Percentiles rank a stretch among this genome's conserved stretches.
Conservation (phyloP, 106 monocot species). For the Amphibolis antarctica region DNA sequence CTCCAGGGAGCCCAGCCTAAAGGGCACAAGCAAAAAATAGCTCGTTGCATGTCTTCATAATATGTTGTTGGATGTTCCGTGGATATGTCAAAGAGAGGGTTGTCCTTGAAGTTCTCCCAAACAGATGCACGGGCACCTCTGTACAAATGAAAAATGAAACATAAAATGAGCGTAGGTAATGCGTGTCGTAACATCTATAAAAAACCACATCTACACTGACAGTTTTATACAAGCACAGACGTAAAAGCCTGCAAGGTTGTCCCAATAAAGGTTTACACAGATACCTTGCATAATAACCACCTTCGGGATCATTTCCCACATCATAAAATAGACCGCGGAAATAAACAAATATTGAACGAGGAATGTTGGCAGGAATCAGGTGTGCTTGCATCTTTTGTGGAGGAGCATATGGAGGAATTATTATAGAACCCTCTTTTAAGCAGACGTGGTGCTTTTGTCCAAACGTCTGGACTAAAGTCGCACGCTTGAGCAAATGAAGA, state of each 20-base stretch:
- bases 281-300: conserved; percentile 83
- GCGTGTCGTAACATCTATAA: not conserved
- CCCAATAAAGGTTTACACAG: not conserved
- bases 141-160: conserved; percentile 6
- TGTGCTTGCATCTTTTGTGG: conserved; percentile 86
- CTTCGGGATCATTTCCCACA: conserved; percentile 68
- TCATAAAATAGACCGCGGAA: conserved; percentile 78
- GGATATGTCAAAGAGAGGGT: conserved; percentile 60
- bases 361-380: conserved; percentile 57
- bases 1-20: conserved; percentile 84
- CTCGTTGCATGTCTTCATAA: conserved; percentile 62
- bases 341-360: conserved; percentile 80
- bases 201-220: no score
- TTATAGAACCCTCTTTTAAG: conserved; percentile 70
- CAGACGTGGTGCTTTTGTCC: conserved; percentile 75
- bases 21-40: conserved; percentile 69
- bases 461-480: conserved; percentile 75
- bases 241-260: not conserved
- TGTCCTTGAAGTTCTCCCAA: conserved; percentile 68
- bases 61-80: conserved; percentile 56
- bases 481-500: conserved; percentile 59
- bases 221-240: not conserved
- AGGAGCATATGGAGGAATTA: conserved; percentile 73
- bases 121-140: conserved; percentile 62
- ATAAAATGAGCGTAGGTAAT: no score